Evolutionary conservation across 495 filamentous ascomycete genomes (phyloP).

Genomic region (Pyrenula massariospora): DNA sequence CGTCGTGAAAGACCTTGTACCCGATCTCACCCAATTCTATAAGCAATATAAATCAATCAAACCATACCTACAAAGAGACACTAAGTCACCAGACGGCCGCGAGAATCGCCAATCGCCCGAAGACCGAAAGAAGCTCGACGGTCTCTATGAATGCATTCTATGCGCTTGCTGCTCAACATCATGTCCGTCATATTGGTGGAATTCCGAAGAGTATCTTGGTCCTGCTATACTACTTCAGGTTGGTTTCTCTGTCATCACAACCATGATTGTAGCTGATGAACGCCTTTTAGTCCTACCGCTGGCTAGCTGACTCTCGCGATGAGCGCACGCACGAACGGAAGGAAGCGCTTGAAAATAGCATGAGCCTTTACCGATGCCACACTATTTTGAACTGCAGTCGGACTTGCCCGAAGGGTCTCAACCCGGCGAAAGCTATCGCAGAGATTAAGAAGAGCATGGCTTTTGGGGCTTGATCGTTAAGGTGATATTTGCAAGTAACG

Average conservation of each 20-base stretch:
- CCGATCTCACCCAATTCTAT: slow-evolving; percentile 97
- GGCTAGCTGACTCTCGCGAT: slow-evolving; percentile 87
- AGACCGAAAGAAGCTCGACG: slow-evolving; percentile 92
- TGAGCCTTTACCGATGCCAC: slow-evolving; percentile 97
- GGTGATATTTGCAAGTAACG: too few species aligned
- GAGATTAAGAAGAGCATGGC: slow-evolving; percentile 98
- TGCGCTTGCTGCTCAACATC: slow-evolving; percentile 98
- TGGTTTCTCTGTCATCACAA: neutral
- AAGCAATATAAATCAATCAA: slow-evolving; percentile 99
- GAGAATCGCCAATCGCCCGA: slow-evolving; percentile 82
- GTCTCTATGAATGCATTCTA: slow-evolving; percentile 97
- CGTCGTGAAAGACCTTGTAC: slow-evolving; percentile 97
- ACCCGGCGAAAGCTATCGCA: slow-evolving; percentile 87
- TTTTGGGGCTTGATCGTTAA: slow-evolving; percentile 26
- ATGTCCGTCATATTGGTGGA: slow-evolving; percentile 99
- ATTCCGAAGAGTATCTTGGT: slow-evolving; percentile 93
- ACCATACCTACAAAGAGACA: slow-evolving; percentile 88
- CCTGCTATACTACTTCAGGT: slow-evolving; percentile 83
- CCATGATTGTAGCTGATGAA: neutral
- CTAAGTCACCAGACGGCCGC: slow-evolving; percentile 55
- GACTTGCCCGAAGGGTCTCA: slow-evolving; percentile 96
- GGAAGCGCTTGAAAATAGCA: slow-evolving; percentile 88
- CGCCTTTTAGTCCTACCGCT: slow-evolving; percentile 59
- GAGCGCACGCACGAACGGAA: slow-evolving; percentile 78
- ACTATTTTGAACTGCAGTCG: slow-evolving; percentile 96